phyloP scores from a whole-genome alignment of 192 early-diverging fungal species.

The Kappamyces sp. region DNA sequence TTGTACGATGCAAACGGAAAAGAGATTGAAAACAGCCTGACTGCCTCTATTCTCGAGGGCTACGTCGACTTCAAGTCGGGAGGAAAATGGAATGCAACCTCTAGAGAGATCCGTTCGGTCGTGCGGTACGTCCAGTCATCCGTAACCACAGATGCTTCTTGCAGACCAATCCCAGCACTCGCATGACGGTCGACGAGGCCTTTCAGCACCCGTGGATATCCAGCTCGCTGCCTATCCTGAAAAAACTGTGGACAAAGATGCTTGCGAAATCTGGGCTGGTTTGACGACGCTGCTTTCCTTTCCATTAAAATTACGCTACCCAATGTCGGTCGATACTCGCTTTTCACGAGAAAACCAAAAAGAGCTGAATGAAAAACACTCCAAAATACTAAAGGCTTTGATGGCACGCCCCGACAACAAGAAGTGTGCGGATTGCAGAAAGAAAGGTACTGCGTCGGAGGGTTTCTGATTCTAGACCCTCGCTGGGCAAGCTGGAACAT shows the following conservation, averaged over 20 bases:
- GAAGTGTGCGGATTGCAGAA: slow-evolving; percentile 74
- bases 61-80: no score
- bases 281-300: no score
- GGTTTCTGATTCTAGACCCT: slow-evolving; percentile 43
- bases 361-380: slow-evolving; percentile 64
- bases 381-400: slow-evolving; percentile 63
- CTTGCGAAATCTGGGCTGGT: no score
- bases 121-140: no score
- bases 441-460: slow-evolving; percentile 50
- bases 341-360: slow-evolving; percentile 61
- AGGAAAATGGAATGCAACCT: no score
- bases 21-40: no score
- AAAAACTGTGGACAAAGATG: no score
- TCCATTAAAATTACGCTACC: no score
- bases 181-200: slow-evolving; percentile 7
- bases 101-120: no score
- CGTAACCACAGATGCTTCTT: neutral
- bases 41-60: no score
- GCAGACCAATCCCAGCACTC: neutral
- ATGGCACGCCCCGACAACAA: slow-evolving; percentile 65
- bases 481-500: slow-evolving; percentile 84
- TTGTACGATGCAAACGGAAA: no score
- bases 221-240: no score
- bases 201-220: slow-evolving; percentile 12
- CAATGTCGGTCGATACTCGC: slow-evolving; percentile 35